A percentile compares a stretch with the other conserved stretches of the same genome.
These are phyloP conservation scores for Boletales sp. DNA, from an alignment of 768 basidiomycete species.

Conservation along the genomic window DNA sequence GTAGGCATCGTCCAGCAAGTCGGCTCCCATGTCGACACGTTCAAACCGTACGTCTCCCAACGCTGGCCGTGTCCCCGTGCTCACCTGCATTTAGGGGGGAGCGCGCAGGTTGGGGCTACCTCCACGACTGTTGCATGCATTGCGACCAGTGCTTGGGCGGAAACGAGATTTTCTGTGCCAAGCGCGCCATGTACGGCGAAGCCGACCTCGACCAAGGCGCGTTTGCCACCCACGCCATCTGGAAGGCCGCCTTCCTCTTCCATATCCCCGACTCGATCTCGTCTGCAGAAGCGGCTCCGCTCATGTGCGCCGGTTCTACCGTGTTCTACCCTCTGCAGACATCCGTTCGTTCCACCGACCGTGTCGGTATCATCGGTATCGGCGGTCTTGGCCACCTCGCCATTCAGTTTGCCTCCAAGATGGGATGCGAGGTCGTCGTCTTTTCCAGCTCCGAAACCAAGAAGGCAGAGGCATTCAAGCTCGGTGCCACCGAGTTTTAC, in stretches of 20 bases:
- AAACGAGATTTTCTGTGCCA: slow-evolving; percentile 26
- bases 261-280: slow-evolving; percentile 29
- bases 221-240: slow-evolving; percentile 34
- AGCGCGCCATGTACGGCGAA: slow-evolving; percentile 25
- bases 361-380: slow-evolving; percentile 33
- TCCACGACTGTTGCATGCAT: slow-evolving; percentile 30
- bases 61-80: neutral
- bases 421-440: slow-evolving; percentile 37
- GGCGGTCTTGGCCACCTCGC: slow-evolving; percentile 39
- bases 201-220: slow-evolving; percentile 32
- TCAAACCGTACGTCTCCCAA: slow-evolving; percentile 29
- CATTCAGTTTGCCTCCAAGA: slow-evolving; percentile 37
- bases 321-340: slow-evolving; percentile 28
- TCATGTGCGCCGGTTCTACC: slow-evolving; percentile 37
- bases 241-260: slow-evolving; percentile 35
- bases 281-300: slow-evolving; percentile 31
- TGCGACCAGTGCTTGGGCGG: slow-evolving; percentile 34
- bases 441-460: slow-evolving; percentile 34
- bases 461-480: slow-evolving; percentile 27
- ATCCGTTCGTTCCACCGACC: slow-evolving; percentile 27
- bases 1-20: slow-evolving; percentile 32
- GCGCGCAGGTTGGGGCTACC: slow-evolving; percentile 35
- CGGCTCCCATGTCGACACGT: slow-evolving; percentile 28
- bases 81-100: slow-evolving; percentile 27
- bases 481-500: slow-evolving; percentile 37